Base-by-base conservation (phyloP, 1,284 basidiomycete genomes). In the Ustilago nuda region DNA sequence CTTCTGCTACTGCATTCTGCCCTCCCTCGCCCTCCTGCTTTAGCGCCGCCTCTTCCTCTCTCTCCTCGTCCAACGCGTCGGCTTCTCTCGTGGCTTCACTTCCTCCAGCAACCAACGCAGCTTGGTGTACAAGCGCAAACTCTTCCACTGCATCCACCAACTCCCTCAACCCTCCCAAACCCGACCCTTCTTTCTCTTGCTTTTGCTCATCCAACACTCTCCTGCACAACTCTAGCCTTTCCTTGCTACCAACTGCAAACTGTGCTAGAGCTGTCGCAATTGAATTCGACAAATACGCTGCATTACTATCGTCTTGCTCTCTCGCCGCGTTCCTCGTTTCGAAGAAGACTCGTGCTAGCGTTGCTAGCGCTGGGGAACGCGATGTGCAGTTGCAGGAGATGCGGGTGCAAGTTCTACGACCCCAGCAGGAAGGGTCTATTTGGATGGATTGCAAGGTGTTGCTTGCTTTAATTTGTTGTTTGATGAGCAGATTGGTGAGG, bases 61-160 rank as follows among this genome's bases (percentile, higher is more conserved):
- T 33, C 35, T n/a, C 54, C 2, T 51, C 56, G 4, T 39, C 63
- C 41, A 23, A 41, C 2, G 48, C 60, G 8, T 39, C 63, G 35
- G 27, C 96, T 91, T 86, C 94, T 93, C 56, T 90, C 69, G 5
- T 54, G 52, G 7, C 61, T 59, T 94, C 87, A 97, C 95, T 70
- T 39, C 19, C 35, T 48, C 2, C 61, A 57, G 32, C 56, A 63
- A 12, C 54, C 46, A 68, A 50, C 2, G 66, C 74, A 3, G 66
- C 74, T 50, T 66, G 56, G 35, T 76, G 70, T 23, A 72, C 55
- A 13, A 61, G 57, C 0, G 75, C 75, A 65, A 77, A 77, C 53
- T 73, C 69, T 19, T 73, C 75, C 17, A 77, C 75, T 1, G 75
- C 70, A 15, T 77, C 70, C 43, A 77, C 50, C 27, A 76, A 56